phyloP scores from a whole-genome alignment of 441 rosid species.

The Manihot esculenta region DNA sequence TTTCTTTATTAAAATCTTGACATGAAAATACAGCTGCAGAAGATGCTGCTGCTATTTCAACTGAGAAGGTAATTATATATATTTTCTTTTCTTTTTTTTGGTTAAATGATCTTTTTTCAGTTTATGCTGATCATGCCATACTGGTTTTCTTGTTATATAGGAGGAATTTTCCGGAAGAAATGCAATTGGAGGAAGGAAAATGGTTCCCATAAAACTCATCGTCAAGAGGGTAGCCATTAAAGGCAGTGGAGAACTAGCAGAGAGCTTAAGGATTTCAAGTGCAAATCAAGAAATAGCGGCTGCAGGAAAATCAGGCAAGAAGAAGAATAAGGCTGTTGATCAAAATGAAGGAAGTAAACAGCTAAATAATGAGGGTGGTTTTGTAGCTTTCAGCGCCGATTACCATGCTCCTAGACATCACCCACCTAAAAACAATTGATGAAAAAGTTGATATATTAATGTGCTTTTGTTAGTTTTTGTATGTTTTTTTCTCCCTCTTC shows the following conservation, averaged over 20 bases:
- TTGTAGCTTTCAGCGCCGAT: conserved; percentile 69
- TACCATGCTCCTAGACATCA: conserved; percentile 73
- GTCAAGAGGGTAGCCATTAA: neutral
- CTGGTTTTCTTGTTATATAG: neutral
- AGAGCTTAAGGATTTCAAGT: neutral
- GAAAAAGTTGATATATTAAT: neutral
- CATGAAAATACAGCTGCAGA: conserved; percentile 17
- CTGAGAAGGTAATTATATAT: neutral
- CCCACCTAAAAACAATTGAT: conserved; percentile 76
- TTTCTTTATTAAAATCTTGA: neutral
- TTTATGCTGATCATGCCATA: neutral
- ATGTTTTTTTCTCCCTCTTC: neutral
- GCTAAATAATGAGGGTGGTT: conserved; percentile 35
- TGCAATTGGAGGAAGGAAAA: conserved; percentile 25
- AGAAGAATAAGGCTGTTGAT: no score
- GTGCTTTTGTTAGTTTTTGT: neutral
- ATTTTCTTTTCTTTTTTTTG: no score
- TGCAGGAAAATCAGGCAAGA: neutral
- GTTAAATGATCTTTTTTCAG: neutral
- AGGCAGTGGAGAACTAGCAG: neutral
- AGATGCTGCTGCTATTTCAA: conserved; percentile 9
- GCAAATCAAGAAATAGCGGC: neutral
- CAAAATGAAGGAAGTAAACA: no score
- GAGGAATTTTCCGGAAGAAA: no score
- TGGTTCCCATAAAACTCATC: neutral